phyloP scores from a whole-genome alignment of 2,329 filamentous ascomycete species.

The Fonsecaea pugnacius region DNA sequence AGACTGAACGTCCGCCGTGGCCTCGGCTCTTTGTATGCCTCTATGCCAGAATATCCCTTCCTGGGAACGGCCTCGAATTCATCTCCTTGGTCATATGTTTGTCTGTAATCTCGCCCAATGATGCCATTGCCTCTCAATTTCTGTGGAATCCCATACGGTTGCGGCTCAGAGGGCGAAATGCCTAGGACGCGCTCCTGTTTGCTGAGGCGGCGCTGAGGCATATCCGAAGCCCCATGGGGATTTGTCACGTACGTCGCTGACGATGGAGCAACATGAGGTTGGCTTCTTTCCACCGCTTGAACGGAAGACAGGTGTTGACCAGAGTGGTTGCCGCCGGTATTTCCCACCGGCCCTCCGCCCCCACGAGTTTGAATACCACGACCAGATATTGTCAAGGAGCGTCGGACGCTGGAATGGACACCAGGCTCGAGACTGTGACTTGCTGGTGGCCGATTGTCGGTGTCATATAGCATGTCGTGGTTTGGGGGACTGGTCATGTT shows the following conservation, averaged over 20 bases:
- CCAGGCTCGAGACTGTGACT: constrained; percentile 26
- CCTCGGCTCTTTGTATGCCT: constrained; percentile 41
- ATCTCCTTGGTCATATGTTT: constrained; percentile 1
- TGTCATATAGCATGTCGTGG: constrained; percentile 35
- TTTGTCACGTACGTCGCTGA: constrained; percentile 6
- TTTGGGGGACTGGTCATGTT: constrained; percentile 23
- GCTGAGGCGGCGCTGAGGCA: constrained; percentile 29
- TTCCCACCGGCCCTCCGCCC: constrained; percentile 2
- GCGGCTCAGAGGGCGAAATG: constrained; percentile 22
- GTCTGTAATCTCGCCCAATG: constrained; percentile 27
- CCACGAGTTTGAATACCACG: constrained; percentile 3
- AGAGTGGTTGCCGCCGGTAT: constrained; percentile 13
- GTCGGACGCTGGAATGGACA: constrained; percentile 21
- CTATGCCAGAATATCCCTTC: constrained; percentile 41
- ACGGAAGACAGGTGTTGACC: constrained; percentile 8
- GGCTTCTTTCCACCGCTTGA: constrained; percentile 1
- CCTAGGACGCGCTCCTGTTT: constrained; percentile 35
- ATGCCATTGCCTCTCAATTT: constrained; percentile 33
- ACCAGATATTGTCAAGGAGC: constrained; percentile 28
- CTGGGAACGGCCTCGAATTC: neutral
- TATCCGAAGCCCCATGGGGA: constrained; percentile 7
- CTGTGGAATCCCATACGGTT: constrained; percentile 23
- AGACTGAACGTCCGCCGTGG: constrained; percentile 37
- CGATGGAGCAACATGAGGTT: neutral
- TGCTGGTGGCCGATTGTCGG: constrained; percentile 26